Base-by-base conservation (phyloP, 148 eudicot genomes). In the Oxyria digyna region DNA sequence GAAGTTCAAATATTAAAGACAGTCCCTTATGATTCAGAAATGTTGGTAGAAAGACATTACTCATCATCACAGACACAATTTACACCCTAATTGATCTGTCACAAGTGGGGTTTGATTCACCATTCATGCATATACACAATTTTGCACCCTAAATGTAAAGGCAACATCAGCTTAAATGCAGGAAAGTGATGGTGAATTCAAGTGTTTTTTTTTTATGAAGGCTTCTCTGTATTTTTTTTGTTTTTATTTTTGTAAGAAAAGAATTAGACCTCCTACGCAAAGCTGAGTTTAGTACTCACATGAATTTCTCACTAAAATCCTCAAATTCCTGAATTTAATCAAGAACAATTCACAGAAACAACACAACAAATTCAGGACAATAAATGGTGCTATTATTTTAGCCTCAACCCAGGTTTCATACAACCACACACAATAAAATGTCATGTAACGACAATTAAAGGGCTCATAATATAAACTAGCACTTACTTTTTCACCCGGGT, bases 141-240 rank as follows among this genome's bases (percentile, higher is more conserved):
- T 35, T 35, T 3, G 4, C 3, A 6, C 38, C 38, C 38, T 35
- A 35, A 35, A 35, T 35, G 38, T 35, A 35, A 35, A 35, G 6
- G 38, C 38, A 35, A 35, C 38, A 35, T 3, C 6, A 35, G 3
- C 31, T 59, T 59, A 59, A 59, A 59, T 59, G 65, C 65, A 59
- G 37, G 65, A 31, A 27, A 59, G 35, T 15, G 65, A 59, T 59
- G 20, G 20, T 57, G 63, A 27, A 57, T 57, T 57, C n/a, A 57
- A 27, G 0, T 50, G 32, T 26, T 57, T n/a, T n/a, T n/a, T n/a
- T n/a, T n/a, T n/a, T n/a, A n/a, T n/a, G n/a, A n/a, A n/a, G n/a
- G n/a, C n/a, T n/a, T n/a, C n/a, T n/a, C n/a, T n/a, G n/a, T n/a
- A n/a, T n/a, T n/a, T n/a, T n/a, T n/a, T 18, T 49, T 49, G 7